Base-by-base conservation (phyloP, 73 alveolate species). In the Paramecium octaurelia region DNA sequence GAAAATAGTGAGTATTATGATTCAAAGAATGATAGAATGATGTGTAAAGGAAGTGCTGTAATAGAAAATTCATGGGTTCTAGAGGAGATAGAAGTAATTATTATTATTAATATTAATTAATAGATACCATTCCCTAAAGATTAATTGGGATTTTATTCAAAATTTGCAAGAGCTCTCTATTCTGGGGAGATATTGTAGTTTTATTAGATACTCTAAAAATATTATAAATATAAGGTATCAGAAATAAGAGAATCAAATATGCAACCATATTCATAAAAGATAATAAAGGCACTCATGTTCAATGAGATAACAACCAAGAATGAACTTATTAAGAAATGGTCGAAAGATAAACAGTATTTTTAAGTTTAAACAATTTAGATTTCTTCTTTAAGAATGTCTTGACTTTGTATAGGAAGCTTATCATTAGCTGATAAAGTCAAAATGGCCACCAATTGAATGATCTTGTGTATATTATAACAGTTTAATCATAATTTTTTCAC, bases 201-300 rank as follows among this genome's bases (percentile, higher is more conserved):
- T 42, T 89, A 58, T 46, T 35, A 44, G 8, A 70, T 73, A 9
- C 75, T 50, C 21, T 23, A 69, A 71, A 71, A 64, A 38, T 64
- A 50, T 83, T 89, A 89, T 16, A 36, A 71, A 36, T 71, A 27
- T 24, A 60, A 89, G 12, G 38, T 83, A 23, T 24, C 54, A 34
- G 84, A 70, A n/a, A 71, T 89, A 21, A 89, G 75, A 43, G 86
- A 77, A 73, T 89, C 94, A 40, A 89, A 89, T 46, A 38, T 89
- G 50, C 35, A 89, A 44, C 85, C 91, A 21, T 70, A 71, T 46
- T 59, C 58, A 14, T 40, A 89, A 71, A 46, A 59, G n/a, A 89
- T 88, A 23, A 59, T 89, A 24, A 89, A 71, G 20, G 43, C 71
- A 20, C 36, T 89, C 6, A 89, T 46, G 88, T 38, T 46, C 29